Evolutionary conservation across 2,329 filamentous ascomycete genomes (phyloP), one percentile per base, ranked within the genome.

Genomic region (Aspergillus sp.): DNA sequence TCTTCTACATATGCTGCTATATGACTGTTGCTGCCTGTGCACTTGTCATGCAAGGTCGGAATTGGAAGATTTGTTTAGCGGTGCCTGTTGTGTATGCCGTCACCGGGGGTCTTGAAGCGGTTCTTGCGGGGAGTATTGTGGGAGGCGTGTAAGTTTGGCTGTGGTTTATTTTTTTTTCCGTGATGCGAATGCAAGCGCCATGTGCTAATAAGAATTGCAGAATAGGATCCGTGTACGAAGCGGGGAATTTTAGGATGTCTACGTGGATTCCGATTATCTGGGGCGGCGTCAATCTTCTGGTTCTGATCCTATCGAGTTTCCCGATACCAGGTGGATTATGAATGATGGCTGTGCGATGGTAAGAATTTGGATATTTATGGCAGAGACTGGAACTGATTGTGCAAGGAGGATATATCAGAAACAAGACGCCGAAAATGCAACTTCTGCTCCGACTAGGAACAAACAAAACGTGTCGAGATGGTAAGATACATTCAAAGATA

Each of bases 241-340:
- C 89, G 2, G 93, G 91, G 44, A 91, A 89, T 74, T 96, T 93
- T 71, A 82, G 87, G 67, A 95, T 96, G 91, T 93, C 91, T 46
- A 96, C 93, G 0, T 96, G 92, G 92, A 90, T 96, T 52, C 93
- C 93, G 0, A 89, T 95, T 68, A 84, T 93, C 21, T 96, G 93
- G 93, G 90, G 87, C 1, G 83, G 90, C 69, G 89, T 93, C 73
- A 96, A 91, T 72, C 87, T 93, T 9, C 74, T 96, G 47, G 83
- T 96, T 31, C 79, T 97, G 46, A 86, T 96, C 50, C 80, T 96
- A 61, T 95, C 91, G 5, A 95, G 91, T 4, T 96, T 96, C 73
- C 90, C 91, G n/a, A 93, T 96, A 52, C 91, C 96, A 70, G 91
- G 92, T 49, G 92, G 90, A 40, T 81, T 96, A 60, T 96, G 75